Conservation (phyloP, 768 basidiomycete genomes). For the Lenzites betulinus region DNA sequence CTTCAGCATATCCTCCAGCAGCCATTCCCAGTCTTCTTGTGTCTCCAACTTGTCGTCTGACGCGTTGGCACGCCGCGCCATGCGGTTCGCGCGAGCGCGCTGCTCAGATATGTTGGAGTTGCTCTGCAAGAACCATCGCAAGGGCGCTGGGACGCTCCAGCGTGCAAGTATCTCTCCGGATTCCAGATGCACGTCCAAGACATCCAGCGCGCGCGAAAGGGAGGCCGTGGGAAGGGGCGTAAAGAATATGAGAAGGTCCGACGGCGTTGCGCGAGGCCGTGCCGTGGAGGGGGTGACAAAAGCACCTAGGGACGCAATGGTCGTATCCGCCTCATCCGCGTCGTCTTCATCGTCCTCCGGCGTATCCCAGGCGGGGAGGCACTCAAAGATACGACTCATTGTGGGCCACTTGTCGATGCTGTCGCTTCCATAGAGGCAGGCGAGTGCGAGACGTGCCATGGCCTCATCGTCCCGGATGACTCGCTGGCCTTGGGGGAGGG, state of each 20-base stretch:
- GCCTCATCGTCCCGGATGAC: constrained; percentile 82
- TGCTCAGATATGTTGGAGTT: constrained; percentile 66
- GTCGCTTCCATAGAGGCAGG: constrained; percentile 84
- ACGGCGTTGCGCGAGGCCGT: constrained; percentile 54
- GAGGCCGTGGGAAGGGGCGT: constrained; percentile 71
- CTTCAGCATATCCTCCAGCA: constrained; percentile 90
- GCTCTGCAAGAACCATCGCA: constrained; percentile 91
- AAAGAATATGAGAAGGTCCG: constrained; percentile 82
- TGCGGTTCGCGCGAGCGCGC: constrained; percentile 80
- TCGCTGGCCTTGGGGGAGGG: constrained; percentile 66
- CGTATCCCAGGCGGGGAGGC: constrained; percentile 88
- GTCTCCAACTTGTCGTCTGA: constrained; percentile 53
- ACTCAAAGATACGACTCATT: constrained; percentile 95
- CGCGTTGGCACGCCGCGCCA: constrained; percentile 73
- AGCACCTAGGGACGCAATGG: constrained; percentile 74
- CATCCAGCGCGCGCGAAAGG: constrained; percentile 83
- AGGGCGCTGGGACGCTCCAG: constrained; percentile 81
- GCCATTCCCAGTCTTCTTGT: constrained; percentile 80
- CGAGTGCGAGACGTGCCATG: constrained; percentile 82
- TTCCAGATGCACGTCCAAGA: constrained; percentile 92
- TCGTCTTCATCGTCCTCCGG: constrained; percentile 57
- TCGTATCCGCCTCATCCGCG: constrained; percentile 79
- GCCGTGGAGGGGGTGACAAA: constrained; percentile 77
- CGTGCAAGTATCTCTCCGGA: constrained; percentile 89
- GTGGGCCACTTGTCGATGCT: constrained; percentile 71